Evolutionary conservation across 2,329 filamentous ascomycete genomes (phyloP).

Genomic region (Calonectria hawksworthii): DNA sequence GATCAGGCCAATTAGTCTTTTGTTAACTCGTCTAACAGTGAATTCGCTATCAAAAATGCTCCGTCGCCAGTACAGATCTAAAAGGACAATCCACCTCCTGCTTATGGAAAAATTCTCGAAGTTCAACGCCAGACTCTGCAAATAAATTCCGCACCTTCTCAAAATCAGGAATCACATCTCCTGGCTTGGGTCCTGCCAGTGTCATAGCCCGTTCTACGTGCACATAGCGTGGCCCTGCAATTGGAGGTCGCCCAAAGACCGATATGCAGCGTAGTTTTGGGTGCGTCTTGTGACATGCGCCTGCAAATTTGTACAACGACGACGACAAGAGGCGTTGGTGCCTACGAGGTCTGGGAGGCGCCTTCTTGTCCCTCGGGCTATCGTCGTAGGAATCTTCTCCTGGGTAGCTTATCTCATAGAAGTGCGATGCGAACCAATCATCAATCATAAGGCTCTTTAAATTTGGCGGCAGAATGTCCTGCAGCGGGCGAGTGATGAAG

Average conservation of each 20-base stretch:
- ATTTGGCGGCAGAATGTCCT: not conserved
- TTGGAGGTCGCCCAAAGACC: not conserved
- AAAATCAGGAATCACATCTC: not conserved
- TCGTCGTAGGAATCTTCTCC: not conserved
- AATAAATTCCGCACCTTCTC: not conserved
- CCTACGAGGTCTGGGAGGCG: not conserved
- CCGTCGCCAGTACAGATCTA: not conserved
- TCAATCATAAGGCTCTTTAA: not conserved
- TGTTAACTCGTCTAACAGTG: not conserved
- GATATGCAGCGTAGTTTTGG: not conserved
- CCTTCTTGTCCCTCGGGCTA: not conserved
- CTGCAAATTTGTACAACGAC: not conserved
- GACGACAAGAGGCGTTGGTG: not conserved
- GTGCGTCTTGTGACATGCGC: not conserved
- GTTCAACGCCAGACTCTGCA: not conserved
- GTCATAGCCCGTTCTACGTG: not conserved
- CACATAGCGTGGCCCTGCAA: not conserved
- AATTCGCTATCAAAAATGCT: not conserved
- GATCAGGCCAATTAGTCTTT: not conserved
- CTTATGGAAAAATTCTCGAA: not conserved
- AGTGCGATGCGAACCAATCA: not conserved
- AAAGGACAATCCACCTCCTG: not conserved
- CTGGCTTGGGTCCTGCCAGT: not conserved
- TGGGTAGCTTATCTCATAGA: not conserved
- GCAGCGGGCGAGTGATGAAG: not conserved